These are phyloP conservation scores for Coriaria nepalensis DNA, from an alignment of 306 rosid species.

Conservation along the genomic window DNA sequence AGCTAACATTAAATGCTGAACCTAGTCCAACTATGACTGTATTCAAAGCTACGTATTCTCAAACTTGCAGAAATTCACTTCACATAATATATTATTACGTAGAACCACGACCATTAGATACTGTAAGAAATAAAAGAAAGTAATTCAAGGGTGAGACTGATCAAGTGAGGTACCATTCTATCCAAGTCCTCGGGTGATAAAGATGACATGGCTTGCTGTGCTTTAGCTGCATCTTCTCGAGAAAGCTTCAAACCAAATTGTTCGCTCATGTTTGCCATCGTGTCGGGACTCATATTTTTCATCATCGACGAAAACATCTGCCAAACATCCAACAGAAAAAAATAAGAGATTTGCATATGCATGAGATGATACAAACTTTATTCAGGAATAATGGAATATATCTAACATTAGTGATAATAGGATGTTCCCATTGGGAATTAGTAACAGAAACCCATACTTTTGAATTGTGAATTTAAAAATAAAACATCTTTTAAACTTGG, in stretches of 20 bases:
- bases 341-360: slow-evolving; percentile 1
- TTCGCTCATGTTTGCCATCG: slow-evolving; percentile 91
- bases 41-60: too few species aligned
- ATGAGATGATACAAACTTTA: not conserved
- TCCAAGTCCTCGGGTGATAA: slow-evolving; percentile 72
- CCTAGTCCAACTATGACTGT: too few species aligned
- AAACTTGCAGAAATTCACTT: too few species aligned
- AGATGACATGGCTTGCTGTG: slow-evolving; percentile 83
- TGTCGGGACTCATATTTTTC: slow-evolving; percentile 89
- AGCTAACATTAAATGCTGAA: too few species aligned
- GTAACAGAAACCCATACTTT: too few species aligned
- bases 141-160: not conserved
- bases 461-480: not conserved
- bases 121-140: slow-evolving; percentile 4
- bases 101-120: not conserved
- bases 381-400: not conserved
- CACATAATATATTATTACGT: not conserved
- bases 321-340: slow-evolving; percentile 19
- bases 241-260: slow-evolving; percentile 88
- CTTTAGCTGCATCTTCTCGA: slow-evolving; percentile 72
- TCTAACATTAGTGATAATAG: not conserved
- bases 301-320: slow-evolving; percentile 93
- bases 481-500: slow-evolving; percentile 2
- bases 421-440: too few species aligned
- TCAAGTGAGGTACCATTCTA: slow-evolving; percentile 52